Evolutionary conservation across 495 filamentous ascomycete species (phyloP).

Genomic region (Diplogelasinospora grovesii): DNA sequence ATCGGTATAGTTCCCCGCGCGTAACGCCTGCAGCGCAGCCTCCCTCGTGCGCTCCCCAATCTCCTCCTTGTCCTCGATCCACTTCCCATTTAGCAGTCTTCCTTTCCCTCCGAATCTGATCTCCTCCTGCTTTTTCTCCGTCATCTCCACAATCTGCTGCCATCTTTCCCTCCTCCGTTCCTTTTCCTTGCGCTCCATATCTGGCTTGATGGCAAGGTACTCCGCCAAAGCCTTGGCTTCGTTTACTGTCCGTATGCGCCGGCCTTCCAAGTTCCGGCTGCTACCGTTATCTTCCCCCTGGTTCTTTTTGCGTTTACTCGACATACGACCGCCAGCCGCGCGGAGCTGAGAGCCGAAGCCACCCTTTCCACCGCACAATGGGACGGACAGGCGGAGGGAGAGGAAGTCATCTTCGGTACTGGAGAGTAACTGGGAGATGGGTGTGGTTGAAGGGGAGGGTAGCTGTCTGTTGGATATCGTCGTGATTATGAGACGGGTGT

Average conservation of each 20-base stretch:
- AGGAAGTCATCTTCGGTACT: constrained; percentile 54
- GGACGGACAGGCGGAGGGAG: constrained; percentile 67
- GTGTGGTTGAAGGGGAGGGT: constrained; percentile 31
- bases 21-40: constrained; percentile 73
- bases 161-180: constrained; percentile 73
- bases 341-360: constrained; percentile 96
- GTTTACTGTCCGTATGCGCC: constrained; percentile 81
- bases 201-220: constrained; percentile 90
- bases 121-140: constrained; percentile 76
- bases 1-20: constrained; percentile 53
- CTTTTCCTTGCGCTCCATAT: constrained; percentile 90
- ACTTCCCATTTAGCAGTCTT: constrained; percentile 70
- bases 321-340: constrained; percentile 96
- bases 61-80: constrained; percentile 90
- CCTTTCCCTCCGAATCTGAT: constrained; percentile 61
- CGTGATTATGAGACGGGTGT: constrained; percentile 61
- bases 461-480: constrained; percentile 74
- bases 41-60: constrained; percentile 74
- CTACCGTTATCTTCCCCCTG: constrained; percentile 80
- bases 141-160: constrained; percentile 75
- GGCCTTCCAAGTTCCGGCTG: constrained; percentile 87
- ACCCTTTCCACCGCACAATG: constrained; percentile 86
- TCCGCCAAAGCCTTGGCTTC: constrained; percentile 93
- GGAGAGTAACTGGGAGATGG: constrained; percentile 49
- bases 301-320: constrained; percentile 78